Evolutionary conservation across 768 basidiomycete species (phyloP).

Genomic region (Daedalea quercina): DNA sequence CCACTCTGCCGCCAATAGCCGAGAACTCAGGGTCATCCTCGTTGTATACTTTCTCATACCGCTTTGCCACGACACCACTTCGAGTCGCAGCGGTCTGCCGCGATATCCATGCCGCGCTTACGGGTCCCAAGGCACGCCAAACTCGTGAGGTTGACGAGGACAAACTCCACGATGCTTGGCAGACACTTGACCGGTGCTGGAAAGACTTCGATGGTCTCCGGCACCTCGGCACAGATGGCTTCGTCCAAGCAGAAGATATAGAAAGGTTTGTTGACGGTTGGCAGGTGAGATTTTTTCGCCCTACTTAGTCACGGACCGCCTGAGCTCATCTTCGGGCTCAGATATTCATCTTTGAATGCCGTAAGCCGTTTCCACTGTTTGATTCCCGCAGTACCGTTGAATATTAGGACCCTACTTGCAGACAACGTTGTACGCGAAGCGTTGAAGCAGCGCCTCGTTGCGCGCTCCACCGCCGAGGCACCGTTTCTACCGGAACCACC

Average conservation of each 20-base stretch:
- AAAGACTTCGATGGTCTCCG: conserved; percentile 71
- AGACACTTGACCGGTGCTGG: conserved; percentile 76
- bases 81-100: conserved; percentile 74
- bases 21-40: conserved; percentile 25
- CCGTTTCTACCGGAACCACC: conserved; percentile 12
- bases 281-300: conserved; percentile 53
- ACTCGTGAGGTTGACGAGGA: conserved; percentile 51
- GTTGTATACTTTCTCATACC: conserved; percentile 46
- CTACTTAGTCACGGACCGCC: not conserved
- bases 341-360: conserved; percentile 89
- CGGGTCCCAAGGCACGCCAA: conserved; percentile 69
- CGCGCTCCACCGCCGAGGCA: conserved; percentile 14
- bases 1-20: conserved; percentile 32
- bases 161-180: conserved; percentile 77
- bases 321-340: conserved; percentile 19
- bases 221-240: conserved; percentile 30
- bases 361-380: conserved; percentile 36
- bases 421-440: conserved; percentile 86
- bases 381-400: not conserved
- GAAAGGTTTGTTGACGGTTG: conserved; percentile 76
- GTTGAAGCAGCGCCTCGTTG: conserved; percentile 53
- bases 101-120: conserved; percentile 69
- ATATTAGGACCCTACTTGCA: conserved; percentile 15
- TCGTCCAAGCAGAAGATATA: conserved; percentile 43
- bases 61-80: conserved; percentile 64